Percentiles rank a stretch among this genome's conserved stretches.
Conservation (phyloP, 805 yeast species). For the Lipomyces orientalis region DNA sequence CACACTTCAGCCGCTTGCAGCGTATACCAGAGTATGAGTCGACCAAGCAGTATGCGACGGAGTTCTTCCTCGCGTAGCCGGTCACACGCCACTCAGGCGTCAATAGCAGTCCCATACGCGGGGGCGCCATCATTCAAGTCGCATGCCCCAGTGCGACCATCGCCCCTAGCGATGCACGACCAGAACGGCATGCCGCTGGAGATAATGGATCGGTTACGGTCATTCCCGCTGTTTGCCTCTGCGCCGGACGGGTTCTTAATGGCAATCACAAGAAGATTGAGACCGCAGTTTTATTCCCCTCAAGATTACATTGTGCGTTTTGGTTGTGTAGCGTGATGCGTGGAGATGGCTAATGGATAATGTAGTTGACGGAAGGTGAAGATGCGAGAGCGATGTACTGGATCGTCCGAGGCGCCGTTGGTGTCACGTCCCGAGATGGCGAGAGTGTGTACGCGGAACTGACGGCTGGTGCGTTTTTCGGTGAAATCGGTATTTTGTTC, state of each 20-base stretch:
- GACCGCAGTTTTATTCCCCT: constrained; percentile 66
- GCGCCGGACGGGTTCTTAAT: constrained; percentile 71
- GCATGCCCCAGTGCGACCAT: constrained; percentile 37
- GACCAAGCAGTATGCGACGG: constrained; percentile 9
- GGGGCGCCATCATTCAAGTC: constrained; percentile 20
- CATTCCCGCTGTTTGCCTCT: constrained; percentile 67
- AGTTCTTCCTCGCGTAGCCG: constrained; percentile 11
- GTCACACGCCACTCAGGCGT: constrained; percentile 4
- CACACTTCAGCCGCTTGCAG: background rate
- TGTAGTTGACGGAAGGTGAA: constrained; percentile 63
- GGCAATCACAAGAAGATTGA: constrained; percentile 62
- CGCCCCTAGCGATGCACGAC: constrained; percentile 37
- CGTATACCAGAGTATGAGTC: background rate
- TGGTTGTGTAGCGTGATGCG: background rate
- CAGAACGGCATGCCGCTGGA: constrained; percentile 54
- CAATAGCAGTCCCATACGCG: constrained; percentile 23
- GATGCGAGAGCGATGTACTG: constrained; percentile 79
- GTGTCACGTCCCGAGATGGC: constrained; percentile 78
- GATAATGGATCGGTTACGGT: constrained; percentile 57
- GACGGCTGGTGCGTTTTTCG: constrained; percentile 72
- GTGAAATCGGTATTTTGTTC: constrained; percentile 78
- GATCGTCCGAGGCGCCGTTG: constrained; percentile 76
- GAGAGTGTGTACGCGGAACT: constrained; percentile 76
- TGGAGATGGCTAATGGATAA: background rate
- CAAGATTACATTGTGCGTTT: constrained; percentile 62